phyloP scores from a whole-genome alignment of 306 rosid species.

The Sindora glabra region DNA sequence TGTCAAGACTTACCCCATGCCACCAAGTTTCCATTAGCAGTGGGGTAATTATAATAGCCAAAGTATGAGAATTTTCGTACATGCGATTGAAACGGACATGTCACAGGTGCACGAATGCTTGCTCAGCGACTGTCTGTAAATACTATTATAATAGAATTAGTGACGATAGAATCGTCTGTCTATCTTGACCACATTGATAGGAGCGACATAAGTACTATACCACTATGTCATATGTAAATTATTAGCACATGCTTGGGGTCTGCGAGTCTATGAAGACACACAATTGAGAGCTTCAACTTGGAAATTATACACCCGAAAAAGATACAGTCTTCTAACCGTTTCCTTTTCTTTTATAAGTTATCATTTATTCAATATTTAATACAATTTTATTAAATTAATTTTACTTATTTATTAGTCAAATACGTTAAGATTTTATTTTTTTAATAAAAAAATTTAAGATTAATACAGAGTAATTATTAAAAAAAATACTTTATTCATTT shows the following conservation, averaged over 20 bases:
- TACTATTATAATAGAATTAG: no score
- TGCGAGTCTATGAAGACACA: no score
- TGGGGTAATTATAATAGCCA: slow-evolving; percentile 21
- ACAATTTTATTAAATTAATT: no score
- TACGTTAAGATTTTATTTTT: no score
- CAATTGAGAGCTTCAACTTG: not conserved
- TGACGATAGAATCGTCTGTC: slow-evolving; percentile 30
- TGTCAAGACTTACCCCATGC: no score
- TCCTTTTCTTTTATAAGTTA: no score
- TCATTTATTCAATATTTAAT: no score
- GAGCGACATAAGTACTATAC: slow-evolving; percentile 22
- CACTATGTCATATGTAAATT: slow-evolving; percentile 18
- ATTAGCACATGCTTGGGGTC: slow-evolving; percentile 21
- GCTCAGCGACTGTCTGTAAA: slow-evolving; percentile 31
- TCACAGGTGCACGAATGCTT: slow-evolving; percentile 34
- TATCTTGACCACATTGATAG: slow-evolving; percentile 26
- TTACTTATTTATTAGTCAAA: no score
- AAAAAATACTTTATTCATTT: no score
- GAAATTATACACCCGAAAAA: slow-evolving; percentile 24
- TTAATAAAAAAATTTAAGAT: no score
- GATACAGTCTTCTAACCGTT: no score
- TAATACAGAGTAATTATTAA: no score
- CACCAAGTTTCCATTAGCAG: slow-evolving; percentile 10
- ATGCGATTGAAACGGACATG: slow-evolving; percentile 33
- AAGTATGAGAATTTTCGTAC: slow-evolving; percentile 17